A percentile compares a stretch with the other conserved stretches of the same genome.
Evolutionary conservation across 805 yeast species (phyloP).

Genomic region (Starmerella tilneyi): DNA sequence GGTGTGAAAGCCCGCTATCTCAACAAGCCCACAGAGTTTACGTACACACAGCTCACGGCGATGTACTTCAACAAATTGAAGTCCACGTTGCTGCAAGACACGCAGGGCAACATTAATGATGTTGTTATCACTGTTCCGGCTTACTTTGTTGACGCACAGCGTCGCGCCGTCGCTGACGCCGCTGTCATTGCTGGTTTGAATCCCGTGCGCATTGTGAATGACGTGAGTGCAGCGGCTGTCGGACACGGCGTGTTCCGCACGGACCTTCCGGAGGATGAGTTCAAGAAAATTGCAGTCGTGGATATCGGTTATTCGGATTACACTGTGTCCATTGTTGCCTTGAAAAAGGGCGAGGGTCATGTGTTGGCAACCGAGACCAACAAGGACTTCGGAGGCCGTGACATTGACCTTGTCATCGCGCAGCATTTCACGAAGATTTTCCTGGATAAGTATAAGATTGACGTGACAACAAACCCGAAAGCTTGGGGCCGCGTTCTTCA

Average conservation of each 20-base stretch:
- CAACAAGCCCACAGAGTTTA: conserved; percentile 67
- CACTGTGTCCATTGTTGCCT: conserved; percentile 79
- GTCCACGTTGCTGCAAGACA: conserved; percentile 67
- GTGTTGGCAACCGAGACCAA: conserved; percentile 85
- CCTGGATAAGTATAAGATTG: conserved; percentile 84
- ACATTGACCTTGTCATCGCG: conserved; percentile 87
- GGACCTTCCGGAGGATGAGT: conserved; percentile 89
- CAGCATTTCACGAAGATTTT: conserved; percentile 91
- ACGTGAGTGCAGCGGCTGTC: conserved; percentile 96
- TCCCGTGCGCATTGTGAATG: conserved; percentile 97
- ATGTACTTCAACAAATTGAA: conserved; percentile 91
- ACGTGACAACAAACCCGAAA: conserved; percentile 82
- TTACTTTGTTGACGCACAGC: conserved; percentile 94
- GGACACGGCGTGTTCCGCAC: conserved; percentile 96
- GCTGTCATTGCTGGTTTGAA: conserved; percentile 91
- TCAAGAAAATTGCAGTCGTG: conserved; percentile 80
- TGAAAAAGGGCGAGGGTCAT: conserved; percentile 94
- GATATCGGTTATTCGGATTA: conserved; percentile 96
- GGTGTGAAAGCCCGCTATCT: conserved; percentile 78
- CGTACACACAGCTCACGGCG: conserved; percentile 84
- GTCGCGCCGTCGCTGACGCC: conserved; percentile 93
- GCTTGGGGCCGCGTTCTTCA: conserved; percentile 87
- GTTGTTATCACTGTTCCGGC: conserved; percentile 91
- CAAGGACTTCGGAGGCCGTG: conserved; percentile 97
- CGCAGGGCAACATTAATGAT: conserved; percentile 71